These are phyloP conservation scores for Rickenella mellea DNA, from an alignment of 768 basidiomycete genomes.

Conservation along the genomic window DNA sequence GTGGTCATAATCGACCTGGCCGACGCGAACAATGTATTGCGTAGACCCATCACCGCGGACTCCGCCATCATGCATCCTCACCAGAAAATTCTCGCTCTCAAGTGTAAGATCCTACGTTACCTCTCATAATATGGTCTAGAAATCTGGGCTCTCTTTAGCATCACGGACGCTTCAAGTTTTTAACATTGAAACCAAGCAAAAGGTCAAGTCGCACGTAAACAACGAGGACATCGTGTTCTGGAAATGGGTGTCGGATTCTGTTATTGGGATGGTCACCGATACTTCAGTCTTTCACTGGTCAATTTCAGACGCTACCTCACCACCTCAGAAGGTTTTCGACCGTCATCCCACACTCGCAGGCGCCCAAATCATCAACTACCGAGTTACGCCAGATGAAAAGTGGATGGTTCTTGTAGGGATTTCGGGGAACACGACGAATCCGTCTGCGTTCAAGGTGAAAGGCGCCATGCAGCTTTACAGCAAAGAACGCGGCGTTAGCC, in stretches of 20 bases:
- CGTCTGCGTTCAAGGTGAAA: conserved; percentile 96
- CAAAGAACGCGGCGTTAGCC: conserved; percentile 84
- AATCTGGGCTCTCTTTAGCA: conserved; percentile 36
- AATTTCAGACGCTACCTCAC: conserved; percentile 59
- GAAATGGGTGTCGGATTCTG: conserved; percentile 93
- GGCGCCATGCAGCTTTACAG: conserved; percentile 97
- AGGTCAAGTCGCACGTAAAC: conserved; percentile 92
- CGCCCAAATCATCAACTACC: conserved; percentile 98
- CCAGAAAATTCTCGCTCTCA: conserved; percentile 93
- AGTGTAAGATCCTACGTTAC: conserved; percentile 43
- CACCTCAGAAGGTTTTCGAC: conserved; percentile 92
- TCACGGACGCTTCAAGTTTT: conserved; percentile 93
- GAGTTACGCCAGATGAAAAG: conserved; percentile 84
- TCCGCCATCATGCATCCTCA: conserved; percentile 97
- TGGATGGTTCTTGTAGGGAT: conserved; percentile 98
- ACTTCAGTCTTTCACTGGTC: conserved; percentile 90
- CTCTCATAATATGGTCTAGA: background rate
- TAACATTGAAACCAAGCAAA: conserved; percentile 95
- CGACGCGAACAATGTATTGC: conserved; percentile 94
- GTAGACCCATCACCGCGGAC: conserved; percentile 95
- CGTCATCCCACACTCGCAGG: conserved; percentile 90
- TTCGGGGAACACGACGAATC: conserved; percentile 83
- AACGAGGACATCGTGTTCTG: conserved; percentile 95
- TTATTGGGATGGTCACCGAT: conserved; percentile 94
- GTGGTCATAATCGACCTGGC: conserved; percentile 98